Conservation (phyloP, 345 rosid species). For the Eucalyptus fibrosa region DNA sequence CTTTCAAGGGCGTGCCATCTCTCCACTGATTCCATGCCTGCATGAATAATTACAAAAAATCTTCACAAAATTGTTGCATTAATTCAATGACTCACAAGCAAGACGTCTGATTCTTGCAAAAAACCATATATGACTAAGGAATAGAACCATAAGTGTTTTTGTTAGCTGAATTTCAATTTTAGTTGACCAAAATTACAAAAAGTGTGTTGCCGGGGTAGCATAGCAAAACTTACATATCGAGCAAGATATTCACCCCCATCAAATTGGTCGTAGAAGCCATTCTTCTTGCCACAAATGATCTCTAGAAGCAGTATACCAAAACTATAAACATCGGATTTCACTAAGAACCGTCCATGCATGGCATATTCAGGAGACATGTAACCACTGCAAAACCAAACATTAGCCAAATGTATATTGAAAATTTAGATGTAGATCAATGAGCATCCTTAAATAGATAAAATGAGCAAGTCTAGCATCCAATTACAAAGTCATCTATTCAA, state of each 20-base stretch:
- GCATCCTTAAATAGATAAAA: not conserved
- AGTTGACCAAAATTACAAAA: not conserved
- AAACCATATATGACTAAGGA: not conserved
- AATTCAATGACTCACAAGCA: not conserved
- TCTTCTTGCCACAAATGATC: not conserved
- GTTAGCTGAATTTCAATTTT: not conserved
- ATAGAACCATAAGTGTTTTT: not conserved
- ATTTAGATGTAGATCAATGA: not conserved
- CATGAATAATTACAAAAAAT: not conserved
- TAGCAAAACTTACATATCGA: not conserved
- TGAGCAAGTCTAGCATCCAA: not conserved
- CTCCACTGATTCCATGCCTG: conserved; percentile 19
- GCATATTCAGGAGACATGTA: not conserved
- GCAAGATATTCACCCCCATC: not conserved
- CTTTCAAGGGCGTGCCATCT: not conserved
- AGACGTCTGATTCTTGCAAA: not conserved
- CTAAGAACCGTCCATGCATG: not conserved
- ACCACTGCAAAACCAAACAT: not conserved
- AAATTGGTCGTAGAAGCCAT: not conserved
- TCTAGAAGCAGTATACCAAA: not conserved
- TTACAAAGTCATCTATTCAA: not conserved
- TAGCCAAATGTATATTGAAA: not conserved
- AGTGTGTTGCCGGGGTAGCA: not conserved
- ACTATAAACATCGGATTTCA: not conserved
- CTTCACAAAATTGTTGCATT: not conserved